phyloP scores from a whole-genome alignment of 352 stramenopile genomes.

The Elongisporangium prolatum region DNA sequence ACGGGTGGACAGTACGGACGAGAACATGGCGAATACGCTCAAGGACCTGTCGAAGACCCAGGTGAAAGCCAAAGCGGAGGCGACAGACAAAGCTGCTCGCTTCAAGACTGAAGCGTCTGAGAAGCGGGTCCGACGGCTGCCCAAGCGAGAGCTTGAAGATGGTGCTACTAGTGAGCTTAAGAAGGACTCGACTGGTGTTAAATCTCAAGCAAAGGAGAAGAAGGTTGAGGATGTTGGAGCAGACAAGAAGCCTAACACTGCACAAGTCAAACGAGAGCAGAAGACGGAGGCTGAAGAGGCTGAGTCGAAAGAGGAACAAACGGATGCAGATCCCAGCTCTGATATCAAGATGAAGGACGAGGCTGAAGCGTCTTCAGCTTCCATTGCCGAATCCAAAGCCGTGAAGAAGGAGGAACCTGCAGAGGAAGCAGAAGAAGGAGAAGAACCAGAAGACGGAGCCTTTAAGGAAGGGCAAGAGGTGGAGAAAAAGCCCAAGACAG shows the following conservation, averaged over 20 bases:
- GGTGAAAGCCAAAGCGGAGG: background rate
- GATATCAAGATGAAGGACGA: background rate
- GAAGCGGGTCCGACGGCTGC: background rate
- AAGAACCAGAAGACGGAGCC: conserved; percentile 9
- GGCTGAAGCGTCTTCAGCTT: too few species aligned
- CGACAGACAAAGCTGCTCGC: too few species aligned
- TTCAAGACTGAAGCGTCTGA: background rate
- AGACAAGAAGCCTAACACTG: background rate
- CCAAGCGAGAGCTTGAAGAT: background rate
- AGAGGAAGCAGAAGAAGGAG: background rate
- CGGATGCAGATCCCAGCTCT: background rate
- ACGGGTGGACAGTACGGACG: background rate
- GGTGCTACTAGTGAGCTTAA: background rate
- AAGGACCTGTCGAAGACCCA: background rate
- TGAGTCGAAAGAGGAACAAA: background rate
- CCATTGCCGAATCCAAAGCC: background rate
- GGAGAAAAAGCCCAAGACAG: background rate
- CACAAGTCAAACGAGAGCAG: conserved; percentile 8
- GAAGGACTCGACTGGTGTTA: background rate
- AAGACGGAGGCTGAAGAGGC: conserved; percentile 4
- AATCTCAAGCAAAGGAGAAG: background rate
- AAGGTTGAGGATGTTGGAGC: too few species aligned
- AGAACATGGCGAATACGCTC: background rate
- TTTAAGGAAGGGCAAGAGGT: conserved; percentile 11
- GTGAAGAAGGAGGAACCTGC: background rate